Conservation (phyloP, 2,329 filamentous ascomycete genomes). For the Scytalidium sp. region DNA sequence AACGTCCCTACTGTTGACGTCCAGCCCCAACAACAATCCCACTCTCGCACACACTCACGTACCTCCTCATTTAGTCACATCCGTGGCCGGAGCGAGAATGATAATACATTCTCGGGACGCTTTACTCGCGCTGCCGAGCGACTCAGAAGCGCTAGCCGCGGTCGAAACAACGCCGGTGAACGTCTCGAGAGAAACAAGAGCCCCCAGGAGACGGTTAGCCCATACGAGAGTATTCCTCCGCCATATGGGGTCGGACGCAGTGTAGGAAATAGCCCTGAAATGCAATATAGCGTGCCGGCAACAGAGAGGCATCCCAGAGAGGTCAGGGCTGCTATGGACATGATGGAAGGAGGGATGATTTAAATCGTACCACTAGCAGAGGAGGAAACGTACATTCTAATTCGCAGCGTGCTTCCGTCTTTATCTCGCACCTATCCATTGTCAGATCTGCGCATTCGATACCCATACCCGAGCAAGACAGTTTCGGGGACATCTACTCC, state of each 20-base stretch:
- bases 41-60: slow-evolving; percentile 22
- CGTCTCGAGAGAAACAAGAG: slow-evolving; percentile 19
- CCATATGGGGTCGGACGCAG: slow-evolving; percentile 14
- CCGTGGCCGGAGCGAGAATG: slow-evolving; percentile 53
- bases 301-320: slow-evolving; percentile 28
- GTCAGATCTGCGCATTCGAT: not conserved
- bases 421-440: slow-evolving; percentile 3
- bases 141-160: slow-evolving; percentile 57
- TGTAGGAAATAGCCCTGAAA: slow-evolving; percentile 8
- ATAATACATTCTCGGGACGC: slow-evolving; percentile 50
- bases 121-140: slow-evolving; percentile 57
- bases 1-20: slow-evolving; percentile 10
- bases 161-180: slow-evolving; percentile 35
- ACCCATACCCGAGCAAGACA: not conserved
- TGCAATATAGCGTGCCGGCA: not conserved
- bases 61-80: slow-evolving; percentile 39
- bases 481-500: not conserved
- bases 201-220: slow-evolving; percentile 18
- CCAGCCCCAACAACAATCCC: slow-evolving; percentile 30
- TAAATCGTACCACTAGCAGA: slow-evolving; percentile 9
- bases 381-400: not conserved
- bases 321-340: slow-evolving; percentile 23
- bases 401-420: not conserved
- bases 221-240: slow-evolving; percentile 27
- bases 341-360: slow-evolving; percentile 31